Evolutionary conservation across 1,139 yeast species (phyloP).

Genomic region (Magnusiomyces paraingens): DNA sequence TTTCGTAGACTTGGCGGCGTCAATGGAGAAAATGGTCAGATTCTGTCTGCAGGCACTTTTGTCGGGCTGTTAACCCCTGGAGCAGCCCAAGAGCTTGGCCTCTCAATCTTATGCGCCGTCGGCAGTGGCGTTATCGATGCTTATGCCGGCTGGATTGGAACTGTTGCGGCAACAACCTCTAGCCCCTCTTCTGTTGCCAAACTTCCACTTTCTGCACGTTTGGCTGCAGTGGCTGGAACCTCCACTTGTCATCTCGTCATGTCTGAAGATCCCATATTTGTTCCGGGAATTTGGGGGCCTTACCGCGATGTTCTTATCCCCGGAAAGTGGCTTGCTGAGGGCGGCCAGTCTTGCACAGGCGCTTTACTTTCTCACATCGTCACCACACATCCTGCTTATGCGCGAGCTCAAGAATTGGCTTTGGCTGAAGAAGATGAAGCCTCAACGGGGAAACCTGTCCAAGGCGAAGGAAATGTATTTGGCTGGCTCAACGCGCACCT

Average conservation of each 20-base stretch:
- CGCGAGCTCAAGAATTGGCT: conserved; percentile 44
- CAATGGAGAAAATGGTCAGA: conserved; percentile 62
- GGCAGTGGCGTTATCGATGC: conserved; percentile 97
- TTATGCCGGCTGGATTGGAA: conserved; percentile 98
- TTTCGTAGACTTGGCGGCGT: conserved; percentile 81
- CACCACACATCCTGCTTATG: conserved; percentile 81
- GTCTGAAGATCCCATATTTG: conserved; percentile 80
- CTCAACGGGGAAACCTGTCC: neutral
- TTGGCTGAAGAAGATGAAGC: neutral
- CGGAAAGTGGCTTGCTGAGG: conserved; percentile 95
- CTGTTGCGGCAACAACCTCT: conserved; percentile 78
- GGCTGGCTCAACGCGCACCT: conserved; percentile 73
- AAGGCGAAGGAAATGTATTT: conserved; percentile 53
- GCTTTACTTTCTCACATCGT: conserved; percentile 88
- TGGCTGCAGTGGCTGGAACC: conserved; percentile 98
- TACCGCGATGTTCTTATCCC: conserved; percentile 87
- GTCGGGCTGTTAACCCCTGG: conserved; percentile 62
- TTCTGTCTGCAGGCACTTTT: conserved; percentile 79
- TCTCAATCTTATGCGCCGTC: conserved; percentile 71
- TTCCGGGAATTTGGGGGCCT: conserved; percentile 98
- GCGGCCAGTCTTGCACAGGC: conserved; percentile 97
- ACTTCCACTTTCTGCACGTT: conserved; percentile 51
- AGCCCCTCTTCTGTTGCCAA: conserved; percentile 19
- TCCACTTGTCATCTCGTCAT: conserved; percentile 93
- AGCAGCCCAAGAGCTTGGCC: conserved; percentile 81